These are phyloP conservation scores for Juncus inflexus DNA, from an alignment of 176 grass and related monocot genomes.

Conservation along the genomic window DNA sequence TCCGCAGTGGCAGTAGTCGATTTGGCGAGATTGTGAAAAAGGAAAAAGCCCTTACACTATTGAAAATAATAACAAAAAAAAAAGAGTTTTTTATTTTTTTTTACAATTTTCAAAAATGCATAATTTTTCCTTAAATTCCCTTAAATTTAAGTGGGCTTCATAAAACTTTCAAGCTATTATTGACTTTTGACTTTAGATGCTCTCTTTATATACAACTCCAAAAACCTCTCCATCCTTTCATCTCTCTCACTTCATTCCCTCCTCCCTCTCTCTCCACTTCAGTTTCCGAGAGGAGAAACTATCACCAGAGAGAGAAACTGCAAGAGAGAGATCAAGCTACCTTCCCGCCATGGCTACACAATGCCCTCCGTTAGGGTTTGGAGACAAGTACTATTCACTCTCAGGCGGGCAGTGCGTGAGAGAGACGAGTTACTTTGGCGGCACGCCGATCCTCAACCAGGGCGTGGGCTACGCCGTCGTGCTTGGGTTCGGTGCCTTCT, in stretches of 20 bases:
- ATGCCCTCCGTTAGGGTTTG: slow-evolving; percentile 46
- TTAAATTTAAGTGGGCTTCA: too few relatives aligned
- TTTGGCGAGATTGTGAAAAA: too few relatives aligned
- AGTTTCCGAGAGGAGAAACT: not conserved
- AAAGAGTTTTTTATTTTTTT: too few relatives aligned
- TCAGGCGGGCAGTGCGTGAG: slow-evolving; percentile 48
- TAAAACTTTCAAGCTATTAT: too few relatives aligned
- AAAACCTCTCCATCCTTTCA: slow-evolving; percentile 13
- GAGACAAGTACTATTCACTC: slow-evolving; percentile 59
- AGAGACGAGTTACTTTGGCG: slow-evolving; percentile 54
- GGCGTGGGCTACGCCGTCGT: slow-evolving; percentile 66
- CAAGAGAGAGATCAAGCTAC: slow-evolving; percentile 9
- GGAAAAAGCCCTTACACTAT: too few relatives aligned
- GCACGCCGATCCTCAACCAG: slow-evolving; percentile 48
- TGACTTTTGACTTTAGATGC: not conserved
- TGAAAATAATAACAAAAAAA: too few relatives aligned
- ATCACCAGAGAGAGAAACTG: not conserved
- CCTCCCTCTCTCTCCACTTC: too few relatives aligned
- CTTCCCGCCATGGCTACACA: slow-evolving; percentile 33
- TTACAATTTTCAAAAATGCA: too few relatives aligned
- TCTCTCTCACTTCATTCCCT: slow-evolving; percentile 8
- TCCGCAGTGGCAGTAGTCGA: too few relatives aligned
- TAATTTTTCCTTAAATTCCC: too few relatives aligned
- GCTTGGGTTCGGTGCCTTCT: slow-evolving; percentile 80
- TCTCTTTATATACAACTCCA: slow-evolving; percentile 21